phyloP scores from a whole-genome alignment of 2,329 filamentous ascomycete species.

The Talaromyces islandicus region DNA sequence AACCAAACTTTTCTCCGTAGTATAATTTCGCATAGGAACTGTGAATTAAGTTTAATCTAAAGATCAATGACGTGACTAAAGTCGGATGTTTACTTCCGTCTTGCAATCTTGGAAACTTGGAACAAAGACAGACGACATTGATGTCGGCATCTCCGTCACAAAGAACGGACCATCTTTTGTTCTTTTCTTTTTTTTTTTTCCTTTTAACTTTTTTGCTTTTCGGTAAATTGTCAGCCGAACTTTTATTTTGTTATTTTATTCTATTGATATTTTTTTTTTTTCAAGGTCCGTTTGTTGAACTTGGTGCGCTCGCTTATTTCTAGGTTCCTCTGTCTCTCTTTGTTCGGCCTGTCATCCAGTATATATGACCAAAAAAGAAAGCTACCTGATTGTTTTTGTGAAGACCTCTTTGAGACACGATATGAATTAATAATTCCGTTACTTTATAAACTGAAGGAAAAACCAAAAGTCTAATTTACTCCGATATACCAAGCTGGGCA shows the following conservation, averaged over 20 bases:
- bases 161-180: neutral
- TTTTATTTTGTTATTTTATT: too few relatives aligned
- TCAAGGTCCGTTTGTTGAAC: neutral
- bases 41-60: neutral
- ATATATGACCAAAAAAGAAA: neutral
- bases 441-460: neutral
- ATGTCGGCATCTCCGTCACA: neutral
- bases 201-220: too few relatives aligned
- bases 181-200: neutral
- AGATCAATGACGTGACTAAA: neutral
- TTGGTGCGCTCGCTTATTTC: neutral
- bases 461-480: neutral
- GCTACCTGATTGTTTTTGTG: neutral
- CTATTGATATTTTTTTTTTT: too few relatives aligned
- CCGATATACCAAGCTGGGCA: neutral
- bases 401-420: neutral
- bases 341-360: neutral
- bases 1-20: neutral
- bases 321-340: neutral
- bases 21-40: neutral
- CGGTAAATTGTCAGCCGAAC: neutral
- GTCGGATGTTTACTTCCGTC: neutral
- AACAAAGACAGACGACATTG: neutral
- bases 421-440: neutral
- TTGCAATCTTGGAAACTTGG: neutral